phyloP scores from a whole-genome alignment of 306 rosid species.

The Acmispon strigosus region DNA sequence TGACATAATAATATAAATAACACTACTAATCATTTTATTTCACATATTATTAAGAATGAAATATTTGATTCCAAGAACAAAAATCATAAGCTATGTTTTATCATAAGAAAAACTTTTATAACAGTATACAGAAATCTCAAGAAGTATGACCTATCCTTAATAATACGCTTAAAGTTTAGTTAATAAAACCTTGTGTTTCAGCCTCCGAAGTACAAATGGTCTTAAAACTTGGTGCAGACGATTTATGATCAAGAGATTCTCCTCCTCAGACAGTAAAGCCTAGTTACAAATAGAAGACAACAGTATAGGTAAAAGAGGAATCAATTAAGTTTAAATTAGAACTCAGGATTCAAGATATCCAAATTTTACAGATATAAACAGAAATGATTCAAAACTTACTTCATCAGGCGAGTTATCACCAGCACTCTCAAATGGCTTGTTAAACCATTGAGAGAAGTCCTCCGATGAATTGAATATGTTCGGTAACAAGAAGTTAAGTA shows the following conservation, averaged over 20 bases:
- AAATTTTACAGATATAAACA: constrained; percentile 11
- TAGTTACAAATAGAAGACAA: constrained; percentile 30
- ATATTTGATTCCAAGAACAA: constrained; percentile 1
- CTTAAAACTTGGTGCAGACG: constrained; percentile 99
- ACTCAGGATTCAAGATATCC: neutral
- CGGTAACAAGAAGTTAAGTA: constrained; percentile 94
- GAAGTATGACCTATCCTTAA: constrained; percentile 1
- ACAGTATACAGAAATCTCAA: constrained; percentile 4
- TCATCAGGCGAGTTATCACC: constrained; percentile 91
- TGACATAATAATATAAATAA: neutral
- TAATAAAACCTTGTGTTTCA: constrained; percentile 86
- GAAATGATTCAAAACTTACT: constrained; percentile 42
- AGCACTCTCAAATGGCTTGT: constrained; percentile 90
- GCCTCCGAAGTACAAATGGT: constrained; percentile 97
- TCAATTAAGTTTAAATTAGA: neutral
- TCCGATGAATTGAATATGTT: constrained; percentile 94
- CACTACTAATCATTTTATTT: neutral
- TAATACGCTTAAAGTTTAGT: neutral
- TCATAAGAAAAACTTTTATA: neutral
- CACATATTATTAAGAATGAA: constrained; percentile 6
- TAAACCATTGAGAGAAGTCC: constrained; percentile 99
- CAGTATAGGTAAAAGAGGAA: constrained; percentile 10
- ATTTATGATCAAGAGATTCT: constrained; percentile 96
- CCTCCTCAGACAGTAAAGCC: constrained; percentile 98
- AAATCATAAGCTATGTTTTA: neutral